A percentile compares a stretch with the other conserved stretches of the same genome.
phyloP scores from a whole-genome alignment of 768 basidiomycete genomes.

The Auricularia sp. region DNA sequence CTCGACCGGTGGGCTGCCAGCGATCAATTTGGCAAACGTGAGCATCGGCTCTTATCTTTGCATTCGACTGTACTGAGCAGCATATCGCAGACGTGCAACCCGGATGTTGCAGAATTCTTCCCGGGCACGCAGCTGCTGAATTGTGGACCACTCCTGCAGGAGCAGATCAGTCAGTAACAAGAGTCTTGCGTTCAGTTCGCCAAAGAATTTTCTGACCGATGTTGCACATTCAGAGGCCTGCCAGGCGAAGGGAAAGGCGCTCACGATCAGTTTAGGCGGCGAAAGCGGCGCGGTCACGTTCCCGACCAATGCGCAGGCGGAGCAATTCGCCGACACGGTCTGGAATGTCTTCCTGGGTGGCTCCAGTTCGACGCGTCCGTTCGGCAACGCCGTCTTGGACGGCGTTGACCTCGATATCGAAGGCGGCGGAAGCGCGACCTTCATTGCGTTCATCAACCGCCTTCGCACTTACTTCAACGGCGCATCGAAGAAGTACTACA shows the following conservation, averaged over 20 bases:
- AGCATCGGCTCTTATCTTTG: neutral
- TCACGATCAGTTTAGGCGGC: slow-evolving; percentile 42
- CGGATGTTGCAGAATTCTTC: neutral
- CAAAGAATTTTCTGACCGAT: neutral
- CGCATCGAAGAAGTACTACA: slow-evolving; percentile 53
- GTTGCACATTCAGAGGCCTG: slow-evolving; percentile 46
- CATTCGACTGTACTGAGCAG: neutral
- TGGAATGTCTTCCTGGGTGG: slow-evolving; percentile 70
- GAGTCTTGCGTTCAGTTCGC: neutral
- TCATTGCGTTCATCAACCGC: slow-evolving; percentile 44
- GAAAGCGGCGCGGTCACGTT: slow-evolving; percentile 60
- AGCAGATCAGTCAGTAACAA: slow-evolving; percentile 3
- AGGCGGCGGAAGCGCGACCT: slow-evolving; percentile 43
- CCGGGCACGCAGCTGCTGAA: slow-evolving; percentile 5
- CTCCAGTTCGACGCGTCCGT: slow-evolving; percentile 49
- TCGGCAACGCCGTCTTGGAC: slow-evolving; percentile 61
- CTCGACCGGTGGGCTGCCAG: neutral
- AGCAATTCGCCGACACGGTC: slow-evolving; percentile 46
- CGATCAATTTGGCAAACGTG: neutral
- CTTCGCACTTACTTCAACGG: slow-evolving; percentile 42
- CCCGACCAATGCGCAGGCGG: slow-evolving; percentile 44
- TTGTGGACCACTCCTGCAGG: slow-evolving; percentile 3
- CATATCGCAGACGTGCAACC: neutral
- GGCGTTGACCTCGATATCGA: slow-evolving; percentile 40
- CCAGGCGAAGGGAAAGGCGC: slow-evolving; percentile 49